Evolutionary conservation across 768 basidiomycete genomes (phyloP).

Genomic region (Paxillus involutus): DNA sequence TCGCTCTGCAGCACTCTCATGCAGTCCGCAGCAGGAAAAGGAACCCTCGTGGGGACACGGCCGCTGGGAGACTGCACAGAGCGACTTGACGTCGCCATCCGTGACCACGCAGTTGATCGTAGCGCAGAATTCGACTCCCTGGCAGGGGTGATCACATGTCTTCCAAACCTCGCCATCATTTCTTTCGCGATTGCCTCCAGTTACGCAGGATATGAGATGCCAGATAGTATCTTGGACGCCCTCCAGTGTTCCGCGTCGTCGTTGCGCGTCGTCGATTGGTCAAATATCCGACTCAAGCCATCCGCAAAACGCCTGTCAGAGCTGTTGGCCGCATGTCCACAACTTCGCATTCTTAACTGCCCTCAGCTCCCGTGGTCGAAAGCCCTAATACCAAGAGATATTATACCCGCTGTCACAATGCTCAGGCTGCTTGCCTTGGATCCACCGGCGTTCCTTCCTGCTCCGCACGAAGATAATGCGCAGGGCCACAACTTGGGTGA

Average conservation of each 20-base stretch:
- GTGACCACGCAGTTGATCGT: constrained; percentile 6
- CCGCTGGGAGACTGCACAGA: constrained; percentile 22
- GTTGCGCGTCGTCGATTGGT: constrained; percentile 22
- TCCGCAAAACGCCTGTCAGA: not conserved
- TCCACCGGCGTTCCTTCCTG: not conserved
- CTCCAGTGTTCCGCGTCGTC: constrained; percentile 14
- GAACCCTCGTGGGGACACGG: constrained; percentile 6
- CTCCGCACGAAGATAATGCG: not conserved
- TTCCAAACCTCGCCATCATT: constrained; percentile 21
- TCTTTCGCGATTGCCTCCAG: constrained; percentile 10
- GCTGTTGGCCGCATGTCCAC: constrained; percentile 12
- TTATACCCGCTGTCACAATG: constrained; percentile 14
- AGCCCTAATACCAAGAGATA: not conserved
- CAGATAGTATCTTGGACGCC: constrained; percentile 11
- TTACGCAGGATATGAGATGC: not conserved
- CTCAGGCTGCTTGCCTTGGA: constrained; percentile 6
- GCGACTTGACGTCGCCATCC: constrained; percentile 26
- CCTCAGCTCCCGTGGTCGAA: constrained; percentile 9
- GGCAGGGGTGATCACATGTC: constrained; percentile 7
- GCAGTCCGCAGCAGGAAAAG: constrained; percentile 8
- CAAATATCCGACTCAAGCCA: not conserved
- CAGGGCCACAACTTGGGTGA: not conserved
- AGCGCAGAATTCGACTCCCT: constrained; percentile 8
- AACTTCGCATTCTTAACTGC: constrained; percentile 17
- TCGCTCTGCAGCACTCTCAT: constrained; percentile 17